Evolutionary conservation across 2,329 filamentous ascomycete species (phyloP), one percentile per base, ranked within the genome.

Genomic region (Tympanopsis confertula): DNA sequence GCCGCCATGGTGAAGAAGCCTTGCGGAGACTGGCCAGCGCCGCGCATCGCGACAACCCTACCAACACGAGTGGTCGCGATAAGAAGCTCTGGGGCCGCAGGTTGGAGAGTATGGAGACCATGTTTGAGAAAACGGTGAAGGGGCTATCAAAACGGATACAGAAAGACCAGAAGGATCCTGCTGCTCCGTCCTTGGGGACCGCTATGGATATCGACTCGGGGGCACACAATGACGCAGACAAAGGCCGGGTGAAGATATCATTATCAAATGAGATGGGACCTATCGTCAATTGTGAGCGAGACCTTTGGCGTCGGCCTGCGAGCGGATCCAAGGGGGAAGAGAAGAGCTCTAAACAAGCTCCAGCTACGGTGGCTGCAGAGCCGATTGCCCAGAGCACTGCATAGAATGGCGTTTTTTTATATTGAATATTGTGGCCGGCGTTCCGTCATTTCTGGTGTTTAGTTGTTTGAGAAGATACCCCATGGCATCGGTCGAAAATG

Each of bases 61-160:
- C n/a, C n/a, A n/a, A n/a, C n/a, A n/a, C n/a, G n/a, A n/a, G n/a
- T n/a, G 30, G 30, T 10, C 30, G 30, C 10, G 30, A 33, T 10
- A 33, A 33, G 30, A 33, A 18, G 15, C 30, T 33, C 10, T 33
- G 30, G 30, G 30, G 30, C 7, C 30, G 30, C 10, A 10, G 30
- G 30, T 12, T 33, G 30, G 30, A 33, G 30, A 33, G 30, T 15
- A 13, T 33, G 30, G 30, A 33, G 7, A 33, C 10, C 17, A 33
- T 33, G 30, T 33, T 33, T 33, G 30, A 33, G 30, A 33, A 33
- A 15, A 33, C 30, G 30, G 30, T 33, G 12, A 33, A 33, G 17
- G 30, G 10, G 12, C 12, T 33, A 7, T 10, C 15, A 17, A 33
- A 33, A 15, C n/a, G n/a, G n/a, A n/a, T n/a, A n/a, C n/a, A n/a